A percentile compares a stretch with the other conserved stretches of the same genome.
phyloP scores from a whole-genome alignment of 176 grass and related monocot species.

The Lolium rigidum region DNA sequence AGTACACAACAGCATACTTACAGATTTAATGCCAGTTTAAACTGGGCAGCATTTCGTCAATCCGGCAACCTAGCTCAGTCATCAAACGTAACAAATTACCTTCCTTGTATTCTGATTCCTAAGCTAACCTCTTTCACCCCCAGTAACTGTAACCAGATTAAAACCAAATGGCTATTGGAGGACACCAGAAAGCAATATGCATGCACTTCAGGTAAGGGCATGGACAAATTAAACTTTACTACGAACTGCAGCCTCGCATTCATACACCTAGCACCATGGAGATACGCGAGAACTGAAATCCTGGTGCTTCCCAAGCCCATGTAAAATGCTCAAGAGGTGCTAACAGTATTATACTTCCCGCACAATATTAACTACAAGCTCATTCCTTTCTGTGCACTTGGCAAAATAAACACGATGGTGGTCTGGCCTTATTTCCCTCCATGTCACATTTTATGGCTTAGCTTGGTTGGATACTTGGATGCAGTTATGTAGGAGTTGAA shows the following conservation, averaged over 20 bases:
- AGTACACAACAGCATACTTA: too few relatives aligned
- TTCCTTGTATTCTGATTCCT: background rate
- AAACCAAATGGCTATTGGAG: background rate
- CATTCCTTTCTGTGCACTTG: background rate
- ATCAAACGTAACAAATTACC: background rate
- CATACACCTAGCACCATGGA: background rate
- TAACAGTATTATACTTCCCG: background rate
- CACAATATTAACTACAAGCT: background rate
- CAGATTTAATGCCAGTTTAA: too few relatives aligned
- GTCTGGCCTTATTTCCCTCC: conserved; percentile 7
- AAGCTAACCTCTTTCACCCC: background rate
- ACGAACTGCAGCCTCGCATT: too few relatives aligned
- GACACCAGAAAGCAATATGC: background rate
- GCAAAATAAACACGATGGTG: background rate
- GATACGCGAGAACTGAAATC: background rate
- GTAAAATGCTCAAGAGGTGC: background rate
- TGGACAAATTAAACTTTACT: too few relatives aligned
- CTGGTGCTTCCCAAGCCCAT: background rate
- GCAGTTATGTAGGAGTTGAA: background rate
- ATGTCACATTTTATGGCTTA: background rate
- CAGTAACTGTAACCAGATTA: background rate
- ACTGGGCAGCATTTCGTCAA: too few relatives aligned
- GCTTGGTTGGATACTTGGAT: background rate
- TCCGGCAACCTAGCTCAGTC: background rate
- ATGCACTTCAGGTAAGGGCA: too few relatives aligned